Evolutionary conservation across 306 rosid species (phyloP), one percentile per base, ranked within the genome.

Genomic region (Fragaria nilgerrensis): DNA sequence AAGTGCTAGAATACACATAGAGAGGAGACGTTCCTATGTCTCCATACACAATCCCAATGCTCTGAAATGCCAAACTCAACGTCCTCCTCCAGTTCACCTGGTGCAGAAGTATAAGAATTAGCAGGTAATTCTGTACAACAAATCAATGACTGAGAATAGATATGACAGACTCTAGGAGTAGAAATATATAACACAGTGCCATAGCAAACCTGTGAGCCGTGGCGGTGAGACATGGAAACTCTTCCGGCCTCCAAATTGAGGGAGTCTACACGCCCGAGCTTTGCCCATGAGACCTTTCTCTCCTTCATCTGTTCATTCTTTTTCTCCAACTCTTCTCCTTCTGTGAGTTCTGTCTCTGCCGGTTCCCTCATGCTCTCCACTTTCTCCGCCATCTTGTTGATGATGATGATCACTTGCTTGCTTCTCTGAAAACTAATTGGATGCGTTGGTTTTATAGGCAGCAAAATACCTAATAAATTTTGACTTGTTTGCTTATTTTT

Each of bases 1-100:
- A 93, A 0, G 90, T 91, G 70, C 92, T 86, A 0, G 86, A 52
- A 20, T 4, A 91, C 8, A 94, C 98, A 20, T 91, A 94, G 9
- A 94, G 88, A 1, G 98, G 98, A 2, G 98, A 94, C 7, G 98
- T 94, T 3, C 98, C 98, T 45, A 94, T 88, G 84, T 94, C 98
- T 2, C 97, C 98, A 5, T 91, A 94, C 20, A 94, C 91, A 27
- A 94, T 71, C 36, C 98, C 98, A 45, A 94, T 76, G 75, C 96
- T 88, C 75, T 92, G 98, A 85, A 90, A 90, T 34, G 98, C 97
- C 6, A 94, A 84, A 37, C 68, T 82, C 55, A 94, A 56, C 1
- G 94, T 91, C 6, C 75, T 59, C 10, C 17, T 65, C 96, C 92
- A 89, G 34, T 37, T 75, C 59, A 68, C 74, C 87, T 87, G 78